Base-by-base conservation (phyloP, 2,329 filamentous ascomycete species). In the Leptographium flavum region DNA sequence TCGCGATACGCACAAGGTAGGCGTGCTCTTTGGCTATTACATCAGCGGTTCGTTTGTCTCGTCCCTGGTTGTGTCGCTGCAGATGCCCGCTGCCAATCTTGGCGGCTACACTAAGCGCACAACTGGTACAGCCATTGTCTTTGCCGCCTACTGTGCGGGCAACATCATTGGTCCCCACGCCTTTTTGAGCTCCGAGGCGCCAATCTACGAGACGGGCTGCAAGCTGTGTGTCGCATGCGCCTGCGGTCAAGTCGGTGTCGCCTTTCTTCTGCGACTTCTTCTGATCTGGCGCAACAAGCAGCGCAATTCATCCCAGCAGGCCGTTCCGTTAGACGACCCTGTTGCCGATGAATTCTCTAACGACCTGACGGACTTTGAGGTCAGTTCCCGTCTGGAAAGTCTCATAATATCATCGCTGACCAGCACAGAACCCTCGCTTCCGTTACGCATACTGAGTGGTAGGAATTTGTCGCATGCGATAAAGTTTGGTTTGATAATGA, bases 21-120 rank as follows among this genome's bases (percentile, higher is more conserved):
- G 39, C 19, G 5, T 41, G 7, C 39, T 41, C 6, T 19, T 23
- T 19, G 39, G n/a, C 4, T 21, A 41, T 28, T 41, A 41, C 39
- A 41, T 41, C 27, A 32, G 6, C n/a, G 39, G 3, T 17, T 31
- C 39, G 25, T 41, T 22, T 41, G n/a, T 21, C 19, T 2, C n/a
- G 17, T 13, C 39, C 2, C 39, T 41, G 3, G 14, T 22, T 13
- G 6, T 41, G 9, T 15, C 11, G n/a, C 27, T 41, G 17, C 39
- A 41, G 17, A 22, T 41, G 39, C 39, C 39, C 9, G n/a, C 39
- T 13, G 4, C 27, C 27, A 41, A 41, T 28, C 10, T 41, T 17
- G 19, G 39, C 39, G 39, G 39, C 39, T 41, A 41, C 39, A 41
- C 39, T 17, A 41, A 41, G 39, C 39, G 39, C 27, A 10, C 32